Evolutionary conservation across 169 alveolate species (phyloP).

Genomic region (Eimeria praecox): DNA sequence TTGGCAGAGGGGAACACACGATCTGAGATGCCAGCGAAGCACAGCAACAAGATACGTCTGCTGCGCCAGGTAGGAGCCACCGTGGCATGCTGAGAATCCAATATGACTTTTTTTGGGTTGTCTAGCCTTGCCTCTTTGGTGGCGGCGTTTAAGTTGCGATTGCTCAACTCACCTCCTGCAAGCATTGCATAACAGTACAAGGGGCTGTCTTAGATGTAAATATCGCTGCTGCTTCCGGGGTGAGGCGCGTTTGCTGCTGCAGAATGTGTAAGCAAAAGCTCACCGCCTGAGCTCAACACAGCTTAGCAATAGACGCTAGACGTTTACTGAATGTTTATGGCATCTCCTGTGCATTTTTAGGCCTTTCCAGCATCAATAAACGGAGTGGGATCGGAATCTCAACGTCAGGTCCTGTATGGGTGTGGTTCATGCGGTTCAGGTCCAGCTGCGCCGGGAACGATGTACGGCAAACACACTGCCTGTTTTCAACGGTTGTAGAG

Average conservation of each 20-base stretch:
- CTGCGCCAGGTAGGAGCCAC: not conserved
- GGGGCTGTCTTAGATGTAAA: not conserved
- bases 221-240: not conserved
- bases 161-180: not conserved
- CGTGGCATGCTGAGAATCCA: not conserved
- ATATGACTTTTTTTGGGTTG: not conserved
- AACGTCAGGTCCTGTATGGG: no score
- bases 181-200: no score
- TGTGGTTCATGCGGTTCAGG: not conserved
- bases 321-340: not conserved
- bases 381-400: not conserved
- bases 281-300: not conserved
- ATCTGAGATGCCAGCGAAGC: not conserved
- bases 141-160: not conserved
- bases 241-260: not conserved
- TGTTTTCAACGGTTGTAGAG: not conserved
- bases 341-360: not conserved
- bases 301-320: not conserved
- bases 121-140: not conserved
- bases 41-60: not conserved
- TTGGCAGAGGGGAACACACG: not conserved
- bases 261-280: not conserved
- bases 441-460: not conserved
- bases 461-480: not conserved
- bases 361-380: not conserved